Evolutionary conservation across 192 early-diverging fungal species (phyloP).

Genomic region (Podila horticola): DNA sequence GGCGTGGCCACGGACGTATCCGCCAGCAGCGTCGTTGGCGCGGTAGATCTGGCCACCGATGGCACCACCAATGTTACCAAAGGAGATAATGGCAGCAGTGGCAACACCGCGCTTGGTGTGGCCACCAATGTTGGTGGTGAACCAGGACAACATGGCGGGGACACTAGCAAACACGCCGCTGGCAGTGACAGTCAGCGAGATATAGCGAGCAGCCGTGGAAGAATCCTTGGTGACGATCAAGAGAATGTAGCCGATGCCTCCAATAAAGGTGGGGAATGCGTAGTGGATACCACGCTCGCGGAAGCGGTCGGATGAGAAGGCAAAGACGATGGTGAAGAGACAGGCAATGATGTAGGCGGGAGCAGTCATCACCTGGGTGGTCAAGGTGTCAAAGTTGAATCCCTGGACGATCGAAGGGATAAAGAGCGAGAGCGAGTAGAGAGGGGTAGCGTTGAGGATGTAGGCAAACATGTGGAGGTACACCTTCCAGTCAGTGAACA

Average conservation of each 20-base stretch:
- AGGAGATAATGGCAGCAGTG: conserved; percentile 70
- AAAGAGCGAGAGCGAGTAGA: conserved; percentile 74
- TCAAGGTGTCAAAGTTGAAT: conserved; percentile 64
- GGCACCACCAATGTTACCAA: conserved; percentile 79
- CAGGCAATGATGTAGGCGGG: conserved; percentile 63
- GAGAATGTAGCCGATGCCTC: conserved; percentile 59
- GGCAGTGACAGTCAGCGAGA: conserved; percentile 50
- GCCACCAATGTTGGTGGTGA: conserved; percentile 75
- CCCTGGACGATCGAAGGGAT: conserved; percentile 76
- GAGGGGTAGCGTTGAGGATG: conserved; percentile 71
- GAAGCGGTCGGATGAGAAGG: conserved; percentile 34
- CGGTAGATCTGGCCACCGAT: conserved; percentile 82
- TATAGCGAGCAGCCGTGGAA: conserved; percentile 46
- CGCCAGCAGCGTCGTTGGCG: conserved; percentile 61
- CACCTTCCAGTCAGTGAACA: conserved; percentile 62
- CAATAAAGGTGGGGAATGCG: conserved; percentile 51
- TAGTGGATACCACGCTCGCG: conserved; percentile 59
- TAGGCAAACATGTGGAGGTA: conserved; percentile 67
- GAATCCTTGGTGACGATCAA: conserved; percentile 51
- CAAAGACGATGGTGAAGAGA: conserved; percentile 33
- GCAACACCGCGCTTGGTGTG: conserved; percentile 79
- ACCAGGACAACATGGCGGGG: conserved; percentile 71
- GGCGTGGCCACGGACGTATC: conserved; percentile 58
- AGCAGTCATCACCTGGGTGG: conserved; percentile 60
- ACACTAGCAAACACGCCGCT: conserved; percentile 62